Conservation (phyloP, 2,329 filamentous ascomycete species). For the Diplodia intermedia region DNA sequence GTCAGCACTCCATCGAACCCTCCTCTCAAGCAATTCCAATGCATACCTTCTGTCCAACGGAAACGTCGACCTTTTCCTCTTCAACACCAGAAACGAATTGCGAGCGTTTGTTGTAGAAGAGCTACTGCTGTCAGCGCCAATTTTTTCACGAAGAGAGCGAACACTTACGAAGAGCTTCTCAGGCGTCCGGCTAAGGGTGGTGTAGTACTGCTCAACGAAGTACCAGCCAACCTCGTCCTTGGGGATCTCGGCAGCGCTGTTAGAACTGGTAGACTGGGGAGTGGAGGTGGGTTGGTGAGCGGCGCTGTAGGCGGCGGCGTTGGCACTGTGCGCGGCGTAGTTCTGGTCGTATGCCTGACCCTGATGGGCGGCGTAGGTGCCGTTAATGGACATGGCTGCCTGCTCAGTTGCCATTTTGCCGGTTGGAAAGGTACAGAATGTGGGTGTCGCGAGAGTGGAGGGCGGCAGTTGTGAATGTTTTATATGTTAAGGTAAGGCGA, state of each 20-base stretch:
- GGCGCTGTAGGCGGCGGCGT: constrained; percentile 39
- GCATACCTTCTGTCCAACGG: constrained; percentile 83
- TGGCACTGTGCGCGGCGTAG: constrained; percentile 41
- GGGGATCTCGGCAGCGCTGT: constrained; percentile 54
- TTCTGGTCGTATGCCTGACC: constrained; percentile 50
- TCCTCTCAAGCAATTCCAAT: background rate
- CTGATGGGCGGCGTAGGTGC: constrained; percentile 54
- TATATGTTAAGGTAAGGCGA: constrained; percentile 2
- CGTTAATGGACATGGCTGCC: constrained; percentile 53
- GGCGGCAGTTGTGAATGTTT: background rate
- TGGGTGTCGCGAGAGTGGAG: constrained; percentile 25
- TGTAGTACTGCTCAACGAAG: constrained; percentile 99
- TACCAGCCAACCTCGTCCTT: constrained; percentile 99
- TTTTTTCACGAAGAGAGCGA: constrained; percentile 9
- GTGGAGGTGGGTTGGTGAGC: constrained; percentile 38
- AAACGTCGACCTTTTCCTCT: constrained; percentile 85
- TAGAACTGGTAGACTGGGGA: constrained; percentile 35
- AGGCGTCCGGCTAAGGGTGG: constrained; percentile 89
- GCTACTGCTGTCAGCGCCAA: constrained; percentile 46
- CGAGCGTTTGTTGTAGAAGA: constrained; percentile 96
- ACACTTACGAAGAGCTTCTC: constrained; percentile 79
- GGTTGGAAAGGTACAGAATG: background rate
- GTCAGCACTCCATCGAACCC: background rate
- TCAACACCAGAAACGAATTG: constrained; percentile 94
- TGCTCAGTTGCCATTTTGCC: constrained; percentile 50